Base-by-base conservation (phyloP, 768 basidiomycete genomes). In the Pulveroboletus ravenelii region DNA sequence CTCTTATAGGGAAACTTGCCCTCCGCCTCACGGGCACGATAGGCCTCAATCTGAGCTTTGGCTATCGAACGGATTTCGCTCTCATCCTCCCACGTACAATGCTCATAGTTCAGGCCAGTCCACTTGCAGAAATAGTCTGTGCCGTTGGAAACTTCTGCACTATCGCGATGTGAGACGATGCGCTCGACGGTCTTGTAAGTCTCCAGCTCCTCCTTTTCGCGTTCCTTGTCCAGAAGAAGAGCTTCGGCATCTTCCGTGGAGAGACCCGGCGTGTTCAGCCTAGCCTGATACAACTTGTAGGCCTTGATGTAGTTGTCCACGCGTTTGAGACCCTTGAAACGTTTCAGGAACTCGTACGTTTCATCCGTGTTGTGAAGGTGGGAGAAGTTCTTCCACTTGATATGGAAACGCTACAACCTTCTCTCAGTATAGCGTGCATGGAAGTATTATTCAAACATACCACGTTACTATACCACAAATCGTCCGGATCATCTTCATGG, bases 311-410 rank as follows among this genome's bases (percentile, higher is more conserved):
- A 99, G 71, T 99, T 98, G 72, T 98, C 96, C 55, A 99, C 91
- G 45, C 93, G 89, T 70, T 98, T 98, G 59, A 96, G 77, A 25
- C 96, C 96, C 65, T 85, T 89, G 80, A 88, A 98, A 23, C 88
- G 82, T 69, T 95, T 97, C 52, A 98, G 74, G 70, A 95, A 97
- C 64, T 93, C 86, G 74, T 97, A 96, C 14, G 86, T 86, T 71
- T 99, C 96, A 65, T 98, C 95, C n/a, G 96, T 99, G 64, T 99
- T 97, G 75, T 98, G 96, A 14, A 98, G 78, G 67, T 98, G 95
- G 10, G 93, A 96, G 70, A 93, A 98, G 60, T 84, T 85, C 70
- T 98, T 97, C 96, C 96, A 99, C 71, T 99, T 99, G 76, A 99
- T 93, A 67, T 97, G 93, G 76, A 88, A 99, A 45, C 93, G 93